phyloP scores from a whole-genome alignment of 2,329 filamentous ascomycete genomes.

The Sarocladiaceae sp. region DNA sequence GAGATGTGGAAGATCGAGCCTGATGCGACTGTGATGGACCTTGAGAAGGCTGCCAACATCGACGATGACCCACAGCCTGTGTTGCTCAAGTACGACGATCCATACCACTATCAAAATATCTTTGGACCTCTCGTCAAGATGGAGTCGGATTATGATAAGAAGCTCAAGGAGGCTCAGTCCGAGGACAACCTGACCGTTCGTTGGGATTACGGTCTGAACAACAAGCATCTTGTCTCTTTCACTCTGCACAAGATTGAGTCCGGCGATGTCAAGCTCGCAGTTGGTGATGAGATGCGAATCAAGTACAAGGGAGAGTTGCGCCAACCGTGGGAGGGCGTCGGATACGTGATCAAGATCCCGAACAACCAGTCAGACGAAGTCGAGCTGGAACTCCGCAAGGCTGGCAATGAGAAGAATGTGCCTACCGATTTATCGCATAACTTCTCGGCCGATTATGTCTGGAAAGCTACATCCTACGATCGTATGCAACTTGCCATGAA shows the following conservation, averaged over 20 bases:
- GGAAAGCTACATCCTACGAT: slow-evolving; percentile 99
- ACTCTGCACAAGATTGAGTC: slow-evolving; percentile 95
- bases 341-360: slow-evolving; percentile 98
- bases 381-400: slow-evolving; percentile 87
- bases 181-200: slow-evolving; percentile 92
- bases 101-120: slow-evolving; percentile 98
- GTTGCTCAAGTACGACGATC: slow-evolving; percentile 89
- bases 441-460: slow-evolving; percentile 98
- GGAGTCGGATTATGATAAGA: slow-evolving; percentile 98
- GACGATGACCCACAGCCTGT: slow-evolving; percentile 96
- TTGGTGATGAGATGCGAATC: slow-evolving; percentile 96
- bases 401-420: slow-evolving; percentile 92
- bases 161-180: slow-evolving; percentile 95
- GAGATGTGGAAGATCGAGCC: slow-evolving; percentile 98
- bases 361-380: slow-evolving; percentile 99
- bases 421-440: slow-evolving; percentile 96
- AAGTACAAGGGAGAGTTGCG: slow-evolving; percentile 94
- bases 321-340: slow-evolving; percentile 91
- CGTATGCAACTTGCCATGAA: slow-evolving; percentile 99
- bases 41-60: slow-evolving; percentile 86
- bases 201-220: slow-evolving; percentile 94
- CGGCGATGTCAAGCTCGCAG: slow-evolving; percentile 94
- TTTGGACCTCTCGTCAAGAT: slow-evolving; percentile 98
- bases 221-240: slow-evolving; percentile 95
- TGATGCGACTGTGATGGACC: slow-evolving; percentile 79